Evolutionary conservation across 2,329 filamentous ascomycete species (phyloP).

Genomic region (Pseudogymnoascus destructans): DNA sequence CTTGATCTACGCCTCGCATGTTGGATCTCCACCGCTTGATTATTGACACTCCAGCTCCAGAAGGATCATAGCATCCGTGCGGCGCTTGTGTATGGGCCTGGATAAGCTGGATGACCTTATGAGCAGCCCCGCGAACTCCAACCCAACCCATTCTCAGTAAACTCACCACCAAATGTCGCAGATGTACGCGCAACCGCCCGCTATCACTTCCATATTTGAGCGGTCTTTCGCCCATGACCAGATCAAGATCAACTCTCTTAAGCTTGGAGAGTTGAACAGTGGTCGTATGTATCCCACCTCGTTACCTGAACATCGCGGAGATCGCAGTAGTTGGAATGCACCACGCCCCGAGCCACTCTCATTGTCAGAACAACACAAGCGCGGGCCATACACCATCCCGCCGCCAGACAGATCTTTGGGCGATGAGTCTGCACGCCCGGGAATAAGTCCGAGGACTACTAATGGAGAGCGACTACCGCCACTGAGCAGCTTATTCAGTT

Average conservation of each 20-base stretch:
- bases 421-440: background rate
- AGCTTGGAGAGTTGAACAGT: background rate
- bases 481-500: slow-evolving; percentile 25
- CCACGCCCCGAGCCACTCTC: background rate
- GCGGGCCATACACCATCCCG: background rate
- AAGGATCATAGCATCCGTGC: background rate
- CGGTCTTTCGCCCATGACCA: background rate
- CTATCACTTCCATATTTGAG: background rate
- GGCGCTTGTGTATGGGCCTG: background rate
- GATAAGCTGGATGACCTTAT: slow-evolving; percentile 2
- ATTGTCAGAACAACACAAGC: background rate
- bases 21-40: background rate
- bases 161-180: slow-evolving; percentile 5
- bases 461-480: slow-evolving; percentile 24
- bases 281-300: slow-evolving; percentile 1
- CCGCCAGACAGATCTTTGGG: background rate
- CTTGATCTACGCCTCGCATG: background rate
- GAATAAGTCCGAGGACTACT: background rate
- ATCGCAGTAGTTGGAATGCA: background rate
- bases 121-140: slow-evolving; percentile 2
- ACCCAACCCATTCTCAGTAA: slow-evolving; percentile 3
- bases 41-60: background rate
- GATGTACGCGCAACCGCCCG: background rate
- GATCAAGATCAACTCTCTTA: background rate
- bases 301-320: background rate